A percentile compares a stretch with the other conserved stretches of the same genome.
Evolutionary conservation across 495 filamentous ascomycete genomes (phyloP).

Genomic region (Hypoxylon lenormandii): DNA sequence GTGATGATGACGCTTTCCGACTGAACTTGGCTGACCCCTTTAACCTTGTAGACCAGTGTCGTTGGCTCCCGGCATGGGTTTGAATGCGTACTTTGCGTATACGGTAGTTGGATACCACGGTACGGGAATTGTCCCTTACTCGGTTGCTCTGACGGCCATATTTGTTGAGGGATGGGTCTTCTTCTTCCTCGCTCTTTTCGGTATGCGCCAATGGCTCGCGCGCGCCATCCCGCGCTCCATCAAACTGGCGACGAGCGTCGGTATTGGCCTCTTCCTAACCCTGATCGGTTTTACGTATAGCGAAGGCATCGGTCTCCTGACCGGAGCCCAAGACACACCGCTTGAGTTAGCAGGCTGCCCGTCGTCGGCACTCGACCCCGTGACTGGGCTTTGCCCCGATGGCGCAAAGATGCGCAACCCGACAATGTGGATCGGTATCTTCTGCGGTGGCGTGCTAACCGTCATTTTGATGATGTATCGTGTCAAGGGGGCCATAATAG

Average conservation of each 20-base stretch:
- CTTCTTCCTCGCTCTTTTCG: constrained; percentile 73
- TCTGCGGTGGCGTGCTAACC: constrained; percentile 82
- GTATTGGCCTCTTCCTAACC: constrained; percentile 83
- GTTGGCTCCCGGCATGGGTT: constrained; percentile 82
- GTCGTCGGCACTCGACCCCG: constrained; percentile 41
- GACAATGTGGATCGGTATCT: constrained; percentile 85
- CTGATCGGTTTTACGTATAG: constrained; percentile 82
- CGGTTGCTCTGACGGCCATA: constrained; percentile 79
- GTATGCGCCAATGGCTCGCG: constrained; percentile 85
- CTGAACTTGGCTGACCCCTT: not conserved
- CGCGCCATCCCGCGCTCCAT: constrained; percentile 79
- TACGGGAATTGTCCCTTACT: constrained; percentile 72
- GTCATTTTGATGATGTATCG: constrained; percentile 82
- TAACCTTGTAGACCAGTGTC: constrained; percentile 70
- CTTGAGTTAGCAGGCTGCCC: constrained; percentile 77
- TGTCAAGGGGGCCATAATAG: constrained; percentile 83
- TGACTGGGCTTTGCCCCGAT: constrained; percentile 63
- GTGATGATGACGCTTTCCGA: not conserved
- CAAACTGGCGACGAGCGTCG: constrained; percentile 84
- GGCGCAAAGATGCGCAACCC: constrained; percentile 77
- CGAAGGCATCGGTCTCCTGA: constrained; percentile 80
- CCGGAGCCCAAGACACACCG: constrained; percentile 69
- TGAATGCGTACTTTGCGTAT: constrained; percentile 87
- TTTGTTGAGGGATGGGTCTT: constrained; percentile 86
- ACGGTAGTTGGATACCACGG: constrained; percentile 83